A percentile compares a stretch with the other conserved stretches of the same genome.
Evolutionary conservation across 1,284 basidiomycete genomes (phyloP).

Genomic region (Exobasidium cylindrosporum): DNA sequence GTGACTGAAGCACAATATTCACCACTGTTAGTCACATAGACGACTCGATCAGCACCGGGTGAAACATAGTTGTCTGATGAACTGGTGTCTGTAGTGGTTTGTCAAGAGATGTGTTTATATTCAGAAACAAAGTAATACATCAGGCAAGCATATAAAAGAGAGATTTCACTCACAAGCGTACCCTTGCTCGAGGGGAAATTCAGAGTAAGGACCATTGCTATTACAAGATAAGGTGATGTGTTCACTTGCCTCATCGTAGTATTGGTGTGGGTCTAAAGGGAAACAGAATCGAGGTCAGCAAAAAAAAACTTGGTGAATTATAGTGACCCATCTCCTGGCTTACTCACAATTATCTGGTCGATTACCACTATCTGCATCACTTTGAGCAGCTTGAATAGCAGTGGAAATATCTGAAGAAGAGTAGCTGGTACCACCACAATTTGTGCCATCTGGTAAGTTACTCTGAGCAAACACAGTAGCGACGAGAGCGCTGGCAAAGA

Average conservation of each 20-base stretch:
- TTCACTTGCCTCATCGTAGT: constrained; percentile 12
- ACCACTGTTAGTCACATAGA: constrained; percentile 14
- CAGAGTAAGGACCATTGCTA: constrained; percentile 13
- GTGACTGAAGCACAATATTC: constrained; percentile 17
- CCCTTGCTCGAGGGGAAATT: constrained; percentile 16
- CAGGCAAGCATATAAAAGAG: background rate
- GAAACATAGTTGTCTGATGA: constrained; percentile 10
- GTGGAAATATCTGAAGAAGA: constrained; percentile 12
- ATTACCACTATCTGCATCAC: constrained; percentile 4
- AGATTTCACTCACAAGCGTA: constrained; percentile 1
- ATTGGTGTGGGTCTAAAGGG: constrained; percentile 11
- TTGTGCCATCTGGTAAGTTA: constrained; percentile 10
- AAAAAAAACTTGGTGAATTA: background rate
- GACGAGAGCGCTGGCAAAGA: background rate
- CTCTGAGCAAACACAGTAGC: background rate
- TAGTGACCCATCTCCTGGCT: background rate
- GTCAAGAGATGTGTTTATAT: too few relatives aligned
- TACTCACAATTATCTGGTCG: constrained; percentile 14
- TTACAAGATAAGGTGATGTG: constrained; percentile 11
- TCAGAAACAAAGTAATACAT: too few relatives aligned
- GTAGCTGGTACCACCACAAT: constrained; percentile 15
- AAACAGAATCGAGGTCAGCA: background rate
- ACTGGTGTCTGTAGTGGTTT: background rate
- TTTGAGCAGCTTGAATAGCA: constrained; percentile 15
- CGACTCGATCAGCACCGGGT: constrained; percentile 17